phyloP scores from a whole-genome alignment of 2,329 filamentous ascomycete genomes.

The Aspergillus melleus region DNA sequence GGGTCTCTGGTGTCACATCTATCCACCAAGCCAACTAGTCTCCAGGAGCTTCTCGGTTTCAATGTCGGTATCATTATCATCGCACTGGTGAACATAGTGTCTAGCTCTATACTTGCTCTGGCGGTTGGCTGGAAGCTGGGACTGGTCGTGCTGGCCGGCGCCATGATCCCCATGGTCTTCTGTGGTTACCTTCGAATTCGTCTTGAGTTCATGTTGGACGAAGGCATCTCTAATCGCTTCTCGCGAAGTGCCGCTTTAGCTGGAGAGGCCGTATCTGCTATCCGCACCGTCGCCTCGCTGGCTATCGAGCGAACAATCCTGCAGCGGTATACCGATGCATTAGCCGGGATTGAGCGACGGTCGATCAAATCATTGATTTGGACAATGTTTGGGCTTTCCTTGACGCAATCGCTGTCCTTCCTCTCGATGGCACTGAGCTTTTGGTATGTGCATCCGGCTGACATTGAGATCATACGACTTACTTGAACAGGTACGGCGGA shows the following conservation, averaged over 20 bases:
- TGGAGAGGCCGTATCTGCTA: slow-evolving; percentile 52
- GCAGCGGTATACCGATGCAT: slow-evolving; percentile 43
- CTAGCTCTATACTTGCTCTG: slow-evolving; percentile 48
- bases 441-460: slow-evolving; percentile 49
- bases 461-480: neutral
- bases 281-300: slow-evolving; percentile 52
- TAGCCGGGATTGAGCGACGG: slow-evolving; percentile 47
- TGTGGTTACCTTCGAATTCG: slow-evolving; percentile 51
- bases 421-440: slow-evolving; percentile 73
- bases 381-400: slow-evolving; percentile 45
- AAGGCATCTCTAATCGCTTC: slow-evolving; percentile 43
- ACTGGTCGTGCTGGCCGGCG: slow-evolving; percentile 47
- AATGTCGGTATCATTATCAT: slow-evolving; percentile 52
- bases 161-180: slow-evolving; percentile 45
- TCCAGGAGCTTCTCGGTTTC: slow-evolving; percentile 52
- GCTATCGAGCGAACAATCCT: slow-evolving; percentile 53
- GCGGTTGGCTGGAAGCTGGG: slow-evolving; percentile 52
- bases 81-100: slow-evolving; percentile 48
- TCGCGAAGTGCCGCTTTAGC: slow-evolving; percentile 48
- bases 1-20: slow-evolving; percentile 28
- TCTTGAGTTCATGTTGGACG: slow-evolving; percentile 48
- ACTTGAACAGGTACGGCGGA: slow-evolving; percentile 58
- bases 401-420: slow-evolving; percentile 52
- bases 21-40: slow-evolving; percentile 21
- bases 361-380: slow-evolving; percentile 48